phyloP scores from a whole-genome alignment of 352 stramenopile species.

The Pythium guiyangense region DNA sequence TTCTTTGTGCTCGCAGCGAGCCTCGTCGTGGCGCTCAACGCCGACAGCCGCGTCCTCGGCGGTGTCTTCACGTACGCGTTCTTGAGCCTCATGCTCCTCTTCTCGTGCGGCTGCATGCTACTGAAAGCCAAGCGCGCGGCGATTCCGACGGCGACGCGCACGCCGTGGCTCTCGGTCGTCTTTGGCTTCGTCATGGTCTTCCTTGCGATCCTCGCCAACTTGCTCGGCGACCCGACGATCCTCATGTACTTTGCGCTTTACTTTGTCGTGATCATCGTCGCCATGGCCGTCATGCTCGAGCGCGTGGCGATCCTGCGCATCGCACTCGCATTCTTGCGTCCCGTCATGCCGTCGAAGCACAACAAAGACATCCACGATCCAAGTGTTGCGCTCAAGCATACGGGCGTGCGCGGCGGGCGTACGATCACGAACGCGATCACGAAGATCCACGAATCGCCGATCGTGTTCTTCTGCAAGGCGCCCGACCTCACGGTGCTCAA shows the following conservation, averaged over 20 bases:
- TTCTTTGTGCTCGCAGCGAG: constrained; percentile 68
- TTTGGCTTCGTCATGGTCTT: constrained; percentile 41
- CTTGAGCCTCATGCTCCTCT: constrained; percentile 78
- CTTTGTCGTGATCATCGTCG: constrained; percentile 34
- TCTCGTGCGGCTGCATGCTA: constrained; percentile 75
- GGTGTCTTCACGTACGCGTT: constrained; percentile 88
- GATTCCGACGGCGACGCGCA: constrained; percentile 63
- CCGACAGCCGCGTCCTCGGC: constrained; percentile 62
- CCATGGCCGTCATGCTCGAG: constrained; percentile 55
- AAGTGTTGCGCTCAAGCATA: constrained; percentile 43
- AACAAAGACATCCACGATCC: constrained; percentile 24
- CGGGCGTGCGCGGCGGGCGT: constrained; percentile 31
- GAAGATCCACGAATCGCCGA: constrained; percentile 45
- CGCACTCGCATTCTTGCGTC: constrained; percentile 13
- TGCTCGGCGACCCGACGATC: constrained; percentile 39
- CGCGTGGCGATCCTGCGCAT: constrained; percentile 35
- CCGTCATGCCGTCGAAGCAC: constrained; percentile 11
- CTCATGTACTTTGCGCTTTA: constrained; percentile 58
- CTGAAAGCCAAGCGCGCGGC: constrained; percentile 82
- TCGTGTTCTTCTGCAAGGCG: constrained; percentile 88
- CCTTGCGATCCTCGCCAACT: constrained; percentile 39
- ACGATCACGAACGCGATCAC: constrained; percentile 48
- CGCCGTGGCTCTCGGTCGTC: constrained; percentile 41
- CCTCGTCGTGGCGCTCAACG: constrained; percentile 65
- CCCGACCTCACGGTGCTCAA: constrained; percentile 86